These are phyloP conservation scores for Fennellomyces sp. DNA, from an alignment of 371 early-diverging fungal genomes.

Conservation along the genomic window DNA sequence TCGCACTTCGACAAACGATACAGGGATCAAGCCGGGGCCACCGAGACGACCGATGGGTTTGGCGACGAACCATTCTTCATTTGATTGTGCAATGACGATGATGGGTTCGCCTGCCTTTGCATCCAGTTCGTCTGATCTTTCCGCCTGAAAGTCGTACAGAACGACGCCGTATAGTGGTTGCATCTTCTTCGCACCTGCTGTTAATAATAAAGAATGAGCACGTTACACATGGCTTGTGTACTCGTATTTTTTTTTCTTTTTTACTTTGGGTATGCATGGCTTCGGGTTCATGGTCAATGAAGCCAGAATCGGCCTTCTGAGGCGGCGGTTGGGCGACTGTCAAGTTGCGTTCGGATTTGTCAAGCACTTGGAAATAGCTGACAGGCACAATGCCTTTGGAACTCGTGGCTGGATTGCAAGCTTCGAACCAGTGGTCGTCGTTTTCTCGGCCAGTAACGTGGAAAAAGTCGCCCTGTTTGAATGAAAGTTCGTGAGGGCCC, in stretches of 20 bases:
- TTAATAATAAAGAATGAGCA: no score
- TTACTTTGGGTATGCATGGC: constrained; percentile 16
- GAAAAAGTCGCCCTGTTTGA: constrained; percentile 87
- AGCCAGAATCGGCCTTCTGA: constrained; percentile 26
- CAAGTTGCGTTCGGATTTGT: constrained; percentile 44
- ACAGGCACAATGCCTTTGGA: constrained; percentile 82
- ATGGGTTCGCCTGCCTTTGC: constrained; percentile 75
- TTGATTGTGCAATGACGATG: constrained; percentile 80
- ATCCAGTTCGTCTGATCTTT: constrained; percentile 77
- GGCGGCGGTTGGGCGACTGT: constrained; percentile 7
- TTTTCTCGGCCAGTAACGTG: constrained; percentile 83
- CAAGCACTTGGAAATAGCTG: constrained; percentile 78
- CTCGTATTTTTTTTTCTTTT: no score
- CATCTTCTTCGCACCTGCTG: constrained; percentile 19
- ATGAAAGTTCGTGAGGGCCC: constrained; percentile 75
- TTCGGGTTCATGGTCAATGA: constrained; percentile 20
- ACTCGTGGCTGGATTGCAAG: constrained; percentile 81
- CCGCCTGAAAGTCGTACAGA: constrained; percentile 78
- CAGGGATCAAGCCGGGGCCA: constrained; percentile 80
- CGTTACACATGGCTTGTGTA: no score
- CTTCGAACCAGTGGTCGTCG: constrained; percentile 81
- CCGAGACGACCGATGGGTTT: constrained; percentile 70
- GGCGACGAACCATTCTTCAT: constrained; percentile 84
- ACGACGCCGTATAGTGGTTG: constrained; percentile 73
- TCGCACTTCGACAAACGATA: constrained; percentile 75